A percentile compares a stretch with the other conserved stretches of the same genome.
phyloP scores from a whole-genome alignment of 140 eudicot genomes.

The Ambrosia hybrid region DNA sequence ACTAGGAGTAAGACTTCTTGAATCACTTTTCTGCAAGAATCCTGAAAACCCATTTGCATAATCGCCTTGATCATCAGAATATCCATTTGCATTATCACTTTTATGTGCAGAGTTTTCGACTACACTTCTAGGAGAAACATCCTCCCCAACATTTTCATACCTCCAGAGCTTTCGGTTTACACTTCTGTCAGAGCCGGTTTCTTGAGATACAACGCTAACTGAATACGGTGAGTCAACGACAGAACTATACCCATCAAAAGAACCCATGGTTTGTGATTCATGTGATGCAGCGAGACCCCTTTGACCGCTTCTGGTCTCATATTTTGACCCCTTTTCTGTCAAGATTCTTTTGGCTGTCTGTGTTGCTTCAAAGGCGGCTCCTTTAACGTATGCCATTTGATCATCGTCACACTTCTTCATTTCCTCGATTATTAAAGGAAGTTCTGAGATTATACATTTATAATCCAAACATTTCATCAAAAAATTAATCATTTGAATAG shows the following conservation, averaged over 20 bases:
- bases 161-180: slow-evolving; percentile 61
- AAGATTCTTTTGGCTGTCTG: slow-evolving; percentile 64
- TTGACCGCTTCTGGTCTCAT: slow-evolving; percentile 37
- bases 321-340: slow-evolving; percentile 48
- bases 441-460: slow-evolving; percentile 65
- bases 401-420: slow-evolving; percentile 73
- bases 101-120: slow-evolving; percentile 25
- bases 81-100: slow-evolving; percentile 27
- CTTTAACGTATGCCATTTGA: slow-evolving; percentile 72
- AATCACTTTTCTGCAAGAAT: slow-evolving; percentile 39
- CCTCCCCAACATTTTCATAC: slow-evolving; percentile 50
- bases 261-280: slow-evolving; percentile 69
- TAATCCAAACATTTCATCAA: slow-evolving; percentile 79
- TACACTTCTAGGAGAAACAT: slow-evolving; percentile 43
- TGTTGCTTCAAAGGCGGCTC: slow-evolving; percentile 83
- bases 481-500: slow-evolving; percentile 78
- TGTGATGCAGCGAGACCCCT: slow-evolving; percentile 50
- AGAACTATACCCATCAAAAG: slow-evolving; percentile 49
- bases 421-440: slow-evolving; percentile 57
- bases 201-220: slow-evolving; percentile 26
- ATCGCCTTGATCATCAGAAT: slow-evolving; percentile 24
- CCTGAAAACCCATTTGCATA: slow-evolving; percentile 53
- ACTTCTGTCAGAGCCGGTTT: slow-evolving; percentile 31
- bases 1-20: slow-evolving; percentile 69
- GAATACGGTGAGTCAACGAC: slow-evolving; percentile 56